Base-by-base conservation (phyloP, 2,329 filamentous ascomycete species). In the Botrytis deweyae region DNA sequence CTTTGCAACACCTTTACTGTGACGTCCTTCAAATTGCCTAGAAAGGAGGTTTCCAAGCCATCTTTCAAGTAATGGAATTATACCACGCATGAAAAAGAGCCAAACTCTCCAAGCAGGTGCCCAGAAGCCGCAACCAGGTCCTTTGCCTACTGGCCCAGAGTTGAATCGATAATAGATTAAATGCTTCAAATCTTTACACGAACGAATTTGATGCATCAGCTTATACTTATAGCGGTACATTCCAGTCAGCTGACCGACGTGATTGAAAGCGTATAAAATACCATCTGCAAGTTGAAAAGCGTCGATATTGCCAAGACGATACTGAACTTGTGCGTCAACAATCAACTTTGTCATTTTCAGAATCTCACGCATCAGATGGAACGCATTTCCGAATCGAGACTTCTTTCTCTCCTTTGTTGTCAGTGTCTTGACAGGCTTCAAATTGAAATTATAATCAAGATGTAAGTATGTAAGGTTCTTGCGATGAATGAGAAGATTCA, bases 151-250 rank as follows among this genome's bases (percentile, higher is more conserved):
- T 18, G 95, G 93, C 0, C 95, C 96, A 74, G 94, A 95, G 83
- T 99, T 99, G 86, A 99, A 99, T 68, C 95, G 93, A 83, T 98
- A 98, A 85, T 99, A 99, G 78, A 99, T 98, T 76, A 99, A 85
- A 88, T 99, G 96, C 88, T 99, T 99, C 81, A 99, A 83, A 84
- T 99, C 96, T 84, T 99, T 99, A 87, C 96, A 99, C 0, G 96
- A 97, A 79, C 96, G 93, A 79, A 99, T 99, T 83, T 99, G 96
- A 82, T 99, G 96, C 96, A 99, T 99, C 73, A 99, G 88, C 87
- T 99, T 99, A 87, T 99, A 99, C 87, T 99, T 99, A 88, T 99
- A 99, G 75, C 96, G 92, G 84, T 99, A 99, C 96, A 99, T 99
- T 82, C 96, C 96, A 25, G 96, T 99, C 75, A 99, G 87, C 83